Evolutionary conservation across 768 basidiomycete species (phyloP), one percentile per base, ranked within the genome.

Genomic region (Ramaria rubella): DNA sequence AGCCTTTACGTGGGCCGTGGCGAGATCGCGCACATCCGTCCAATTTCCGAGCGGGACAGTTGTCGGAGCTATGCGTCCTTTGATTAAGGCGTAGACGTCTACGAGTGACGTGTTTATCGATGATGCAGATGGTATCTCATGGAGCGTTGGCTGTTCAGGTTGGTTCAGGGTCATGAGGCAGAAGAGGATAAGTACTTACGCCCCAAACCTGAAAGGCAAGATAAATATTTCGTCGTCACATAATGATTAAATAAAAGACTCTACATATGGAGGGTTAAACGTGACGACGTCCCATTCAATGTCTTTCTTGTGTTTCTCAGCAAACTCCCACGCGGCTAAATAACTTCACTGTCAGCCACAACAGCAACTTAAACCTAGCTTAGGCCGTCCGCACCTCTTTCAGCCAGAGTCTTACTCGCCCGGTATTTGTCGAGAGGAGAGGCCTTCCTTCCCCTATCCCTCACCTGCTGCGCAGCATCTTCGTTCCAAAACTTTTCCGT

Each of bases 21-120:
- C 82, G 31, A 81, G 63, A 63, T 84, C 82, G 5, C 81, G 75
- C 5, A 82, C 81, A 50, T 83, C 79, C 27, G 79, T 63, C 73
- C 75, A 81, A 23, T 62, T 57, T 14, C 64, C 63, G 5, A 68
- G 67, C 17, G 61, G 55, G 17, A 63, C 53, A 23, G 63, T 62
- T 31, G 51, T 36, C 2, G 34, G 29, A 7, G 23, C 17, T 17
- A 12, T 48, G 19, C 33, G 17, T 31, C 45, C 54, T 46, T 45
- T 56, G 19, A 56, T 33, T 14, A 48, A 11, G 23, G 29, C 31
- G 27, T 56, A 27, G 55, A 55, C 19, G 14, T 63, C 60, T 19
- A 51, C 44, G 44, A 62, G 46, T 11, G 67, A 67, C 29, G 69
- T 68, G 69, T 77, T 77, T 55, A 79, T 63, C 42, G 63, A 52